Percentiles rank a stretch among this genome's conserved stretches.
Conservation (phyloP, 2,329 filamentous ascomycete genomes). For the Colletotrichum australisinense region DNA sequence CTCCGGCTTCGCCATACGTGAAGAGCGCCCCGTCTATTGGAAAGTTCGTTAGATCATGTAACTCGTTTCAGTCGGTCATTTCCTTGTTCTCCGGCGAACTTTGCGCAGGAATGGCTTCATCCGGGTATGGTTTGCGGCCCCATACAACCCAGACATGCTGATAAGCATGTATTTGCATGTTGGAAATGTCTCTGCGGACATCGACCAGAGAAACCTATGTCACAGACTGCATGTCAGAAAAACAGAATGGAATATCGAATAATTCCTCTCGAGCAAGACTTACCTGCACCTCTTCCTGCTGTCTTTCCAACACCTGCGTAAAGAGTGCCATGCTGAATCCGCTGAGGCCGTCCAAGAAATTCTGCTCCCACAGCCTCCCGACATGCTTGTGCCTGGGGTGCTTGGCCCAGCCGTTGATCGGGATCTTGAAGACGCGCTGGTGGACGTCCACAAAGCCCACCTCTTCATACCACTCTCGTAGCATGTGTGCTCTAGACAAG, state of each 20-base stretch:
- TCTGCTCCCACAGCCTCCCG: constrained; percentile 58
- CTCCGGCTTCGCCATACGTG: background rate
- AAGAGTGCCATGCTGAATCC: constrained; percentile 56
- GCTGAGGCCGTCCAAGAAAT: constrained; percentile 55
- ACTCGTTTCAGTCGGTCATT: background rate
- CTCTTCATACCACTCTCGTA: constrained; percentile 53
- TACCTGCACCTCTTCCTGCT: constrained; percentile 61
- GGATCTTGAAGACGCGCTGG: constrained; percentile 64
- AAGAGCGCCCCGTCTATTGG: background rate
- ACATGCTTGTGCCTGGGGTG: constrained; percentile 55
- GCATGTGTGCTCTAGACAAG: constrained; percentile 46
- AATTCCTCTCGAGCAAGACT: constrained; percentile 22
- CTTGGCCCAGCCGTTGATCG: constrained; percentile 65
- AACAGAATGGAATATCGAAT: no score
- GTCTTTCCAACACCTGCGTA: constrained; percentile 53
- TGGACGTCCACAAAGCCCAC: constrained; percentile 68
- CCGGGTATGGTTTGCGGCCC: constrained; percentile 59
- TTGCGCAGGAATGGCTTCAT: constrained; percentile 40
- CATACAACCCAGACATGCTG: constrained; percentile 61
- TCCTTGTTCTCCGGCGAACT: background rate
- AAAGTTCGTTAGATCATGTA: constrained; percentile 12
- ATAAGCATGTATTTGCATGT: constrained; percentile 61
- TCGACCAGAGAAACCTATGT: constrained; percentile 59
- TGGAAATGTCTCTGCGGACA: constrained; percentile 58
- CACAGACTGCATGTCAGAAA: no score